These are phyloP conservation scores for Polytolypa hystricis DNA, from an alignment of 2,329 filamentous ascomycete genomes.

Conservation along the genomic window DNA sequence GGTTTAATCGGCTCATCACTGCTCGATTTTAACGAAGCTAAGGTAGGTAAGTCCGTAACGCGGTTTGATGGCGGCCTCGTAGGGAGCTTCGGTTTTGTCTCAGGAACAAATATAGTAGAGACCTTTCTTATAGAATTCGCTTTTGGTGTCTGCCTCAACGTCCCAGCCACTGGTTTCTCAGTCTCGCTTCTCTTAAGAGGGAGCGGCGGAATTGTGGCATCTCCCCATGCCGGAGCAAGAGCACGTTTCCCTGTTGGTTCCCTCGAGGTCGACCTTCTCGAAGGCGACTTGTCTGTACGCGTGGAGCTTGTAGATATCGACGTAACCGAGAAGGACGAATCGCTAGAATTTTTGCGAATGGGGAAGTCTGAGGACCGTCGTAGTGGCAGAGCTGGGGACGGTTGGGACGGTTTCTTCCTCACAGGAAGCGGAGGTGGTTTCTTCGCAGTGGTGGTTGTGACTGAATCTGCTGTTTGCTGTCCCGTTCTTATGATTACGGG, in stretches of 20 bases:
- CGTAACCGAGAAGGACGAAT: slow-evolving; percentile 40
- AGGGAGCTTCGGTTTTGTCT: slow-evolving; percentile 9
- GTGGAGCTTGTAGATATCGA: slow-evolving; percentile 35
- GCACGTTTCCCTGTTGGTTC: slow-evolving; percentile 15
- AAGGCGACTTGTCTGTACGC: slow-evolving; percentile 22
- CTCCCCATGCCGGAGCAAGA: slow-evolving; percentile 47
- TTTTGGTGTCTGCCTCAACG: too few relatives aligned
- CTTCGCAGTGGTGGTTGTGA: slow-evolving; percentile 9
- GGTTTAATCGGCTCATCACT: not conserved
- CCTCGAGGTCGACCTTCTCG: slow-evolving; percentile 18
- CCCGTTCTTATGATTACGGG: slow-evolving; percentile 18
- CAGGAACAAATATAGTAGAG: too few relatives aligned
- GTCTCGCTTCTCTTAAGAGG: slow-evolving; percentile 37
- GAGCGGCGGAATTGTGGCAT: slow-evolving; percentile 42
- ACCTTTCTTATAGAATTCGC: too few relatives aligned
- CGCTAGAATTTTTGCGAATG: slow-evolving; percentile 35
- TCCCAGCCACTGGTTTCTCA: slow-evolving; percentile 12
- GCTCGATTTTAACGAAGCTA: not conserved
- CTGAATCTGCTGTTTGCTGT: slow-evolving; percentile 13
- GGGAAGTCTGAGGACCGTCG: slow-evolving; percentile 28
- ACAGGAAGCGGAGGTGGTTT: slow-evolving; percentile 36
- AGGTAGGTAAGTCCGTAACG: not conserved
- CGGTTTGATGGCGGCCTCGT: slow-evolving; percentile 5
- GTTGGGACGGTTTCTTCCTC: slow-evolving; percentile 29
- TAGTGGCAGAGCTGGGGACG: slow-evolving; percentile 39